These are phyloP conservation scores for Rhizopus sp. DNA, from an alignment of 371 early-diverging fungal genomes.

Conservation along the genomic window DNA sequence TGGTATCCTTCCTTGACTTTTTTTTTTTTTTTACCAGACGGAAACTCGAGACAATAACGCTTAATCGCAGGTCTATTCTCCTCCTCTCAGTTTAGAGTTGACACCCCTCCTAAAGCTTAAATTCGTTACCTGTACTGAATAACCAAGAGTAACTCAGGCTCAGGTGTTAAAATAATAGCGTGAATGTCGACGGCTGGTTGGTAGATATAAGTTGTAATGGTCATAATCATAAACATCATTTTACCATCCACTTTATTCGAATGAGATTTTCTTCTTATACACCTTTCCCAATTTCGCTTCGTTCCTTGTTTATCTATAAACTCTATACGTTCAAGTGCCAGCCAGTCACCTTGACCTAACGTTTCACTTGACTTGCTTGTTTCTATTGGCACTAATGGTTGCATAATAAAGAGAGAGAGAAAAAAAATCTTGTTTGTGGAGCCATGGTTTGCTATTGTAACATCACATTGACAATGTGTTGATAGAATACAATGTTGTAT, in stretches of 20 bases:
- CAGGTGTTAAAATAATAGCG: slow-evolving; percentile 36
- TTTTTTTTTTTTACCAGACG: slow-evolving; percentile 49
- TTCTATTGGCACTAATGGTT: slow-evolving; percentile 5
- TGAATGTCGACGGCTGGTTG: slow-evolving; percentile 56
- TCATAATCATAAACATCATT: background rate
- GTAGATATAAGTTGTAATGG: background rate
- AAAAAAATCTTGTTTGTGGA: background rate
- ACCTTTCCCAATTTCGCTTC: slow-evolving; percentile 48
- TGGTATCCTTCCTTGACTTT: background rate
- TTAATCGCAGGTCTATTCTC: slow-evolving; percentile 55
- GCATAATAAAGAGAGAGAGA: background rate
- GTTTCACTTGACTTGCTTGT: background rate
- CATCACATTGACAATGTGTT: too few species aligned
- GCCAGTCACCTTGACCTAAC: slow-evolving; percentile 51
- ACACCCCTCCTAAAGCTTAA: background rate
- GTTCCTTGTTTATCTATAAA: slow-evolving; percentile 37
- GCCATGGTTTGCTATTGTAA: background rate
- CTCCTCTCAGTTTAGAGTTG: too few species aligned
- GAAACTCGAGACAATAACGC: slow-evolving; percentile 61
- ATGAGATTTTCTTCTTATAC: slow-evolving; percentile 30
- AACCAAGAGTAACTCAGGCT: slow-evolving; percentile 54
- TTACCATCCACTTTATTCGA: slow-evolving; percentile 35
- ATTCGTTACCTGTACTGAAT: slow-evolving; percentile 52
- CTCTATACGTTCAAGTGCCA: slow-evolving; percentile 42
- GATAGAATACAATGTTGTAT: too few species aligned